A percentile compares a stretch with the other conserved stretches of the same genome.
These are phyloP conservation scores for Boeremia exigua DNA, from an alignment of 2,329 filamentous ascomycete species.

Conservation along the genomic window DNA sequence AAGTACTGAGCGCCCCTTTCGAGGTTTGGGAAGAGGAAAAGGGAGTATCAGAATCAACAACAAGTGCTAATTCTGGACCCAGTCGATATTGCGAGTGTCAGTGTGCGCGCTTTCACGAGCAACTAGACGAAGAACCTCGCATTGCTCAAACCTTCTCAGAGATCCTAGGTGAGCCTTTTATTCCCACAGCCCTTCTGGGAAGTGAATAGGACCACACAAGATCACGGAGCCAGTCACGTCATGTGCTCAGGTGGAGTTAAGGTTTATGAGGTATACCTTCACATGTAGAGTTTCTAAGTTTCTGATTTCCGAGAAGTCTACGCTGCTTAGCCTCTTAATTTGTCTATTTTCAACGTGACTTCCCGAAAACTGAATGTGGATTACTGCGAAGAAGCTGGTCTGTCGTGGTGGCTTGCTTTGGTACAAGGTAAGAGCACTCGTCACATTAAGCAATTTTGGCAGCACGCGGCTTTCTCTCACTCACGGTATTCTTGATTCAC, in stretches of 20 bases:
- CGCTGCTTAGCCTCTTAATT: neutral
- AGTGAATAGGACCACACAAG: neutral
- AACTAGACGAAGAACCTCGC: neutral
- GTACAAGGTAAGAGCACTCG: neutral
- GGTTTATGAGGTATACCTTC: neutral
- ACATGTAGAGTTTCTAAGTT: neutral
- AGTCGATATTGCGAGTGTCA: neutral
- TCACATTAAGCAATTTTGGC: neutral
- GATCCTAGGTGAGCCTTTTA: constrained; percentile 3
- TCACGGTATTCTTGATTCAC: neutral
- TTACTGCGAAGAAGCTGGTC: too few relatives aligned
- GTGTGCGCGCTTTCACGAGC: neutral
- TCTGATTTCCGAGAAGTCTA: neutral
- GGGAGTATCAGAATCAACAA: neutral
- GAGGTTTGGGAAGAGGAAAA: neutral
- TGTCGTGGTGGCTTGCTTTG: too few relatives aligned
- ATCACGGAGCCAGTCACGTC: neutral
- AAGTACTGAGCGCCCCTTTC: neutral
- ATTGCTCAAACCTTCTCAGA: constrained; percentile 3
- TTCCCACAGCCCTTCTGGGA: neutral
- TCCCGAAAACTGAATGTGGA: too few relatives aligned
- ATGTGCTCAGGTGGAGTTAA: neutral
- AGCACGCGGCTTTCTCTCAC: neutral
- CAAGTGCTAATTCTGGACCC: neutral
- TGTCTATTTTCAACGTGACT: neutral